phyloP scores from a whole-genome alignment of 2,329 filamentous ascomycete species.

The Microsporum ferrugineum region DNA sequence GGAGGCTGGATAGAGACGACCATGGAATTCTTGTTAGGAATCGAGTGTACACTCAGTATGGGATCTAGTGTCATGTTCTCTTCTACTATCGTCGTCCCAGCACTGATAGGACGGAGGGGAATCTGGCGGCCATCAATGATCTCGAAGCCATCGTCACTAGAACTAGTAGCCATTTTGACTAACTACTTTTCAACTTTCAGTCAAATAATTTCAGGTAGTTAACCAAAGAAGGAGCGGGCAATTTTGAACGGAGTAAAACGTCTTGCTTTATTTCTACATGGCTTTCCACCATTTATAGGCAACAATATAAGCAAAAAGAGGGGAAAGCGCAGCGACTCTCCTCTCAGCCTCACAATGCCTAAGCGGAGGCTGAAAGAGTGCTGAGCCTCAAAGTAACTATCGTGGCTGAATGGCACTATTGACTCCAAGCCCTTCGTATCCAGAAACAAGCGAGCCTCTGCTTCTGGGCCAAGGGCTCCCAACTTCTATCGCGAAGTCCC shows the following conservation, averaged over 20 bases:
- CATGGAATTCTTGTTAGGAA: constrained; percentile 13
- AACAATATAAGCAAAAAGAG: not conserved
- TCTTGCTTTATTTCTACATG: not conserved
- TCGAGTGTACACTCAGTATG: not conserved
- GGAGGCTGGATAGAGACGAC: constrained; percentile 18
- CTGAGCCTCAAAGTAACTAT: not conserved
- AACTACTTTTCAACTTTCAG: not conserved
- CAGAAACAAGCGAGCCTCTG: not conserved
- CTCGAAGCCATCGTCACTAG: constrained; percentile 1
- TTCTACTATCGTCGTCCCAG: not conserved
- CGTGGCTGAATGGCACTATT: not conserved
- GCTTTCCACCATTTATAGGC: not conserved
- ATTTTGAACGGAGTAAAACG: not conserved
- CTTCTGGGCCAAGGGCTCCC: not conserved
- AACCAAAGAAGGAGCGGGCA: not conserved
- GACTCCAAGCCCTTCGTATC: not conserved
- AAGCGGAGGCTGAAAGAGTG: not conserved
- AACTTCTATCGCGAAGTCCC: not conserved
- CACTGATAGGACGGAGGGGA: not conserved
- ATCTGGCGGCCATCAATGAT: not conserved
- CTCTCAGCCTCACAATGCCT: not conserved
- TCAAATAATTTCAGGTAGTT: not conserved
- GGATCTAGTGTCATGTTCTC: not conserved
- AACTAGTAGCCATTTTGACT: not conserved
- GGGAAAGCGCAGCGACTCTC: not conserved